These are phyloP conservation scores for Setaria viridis DNA, from an alignment of 202 grass and related monocot species.

Conservation along the genomic window DNA sequence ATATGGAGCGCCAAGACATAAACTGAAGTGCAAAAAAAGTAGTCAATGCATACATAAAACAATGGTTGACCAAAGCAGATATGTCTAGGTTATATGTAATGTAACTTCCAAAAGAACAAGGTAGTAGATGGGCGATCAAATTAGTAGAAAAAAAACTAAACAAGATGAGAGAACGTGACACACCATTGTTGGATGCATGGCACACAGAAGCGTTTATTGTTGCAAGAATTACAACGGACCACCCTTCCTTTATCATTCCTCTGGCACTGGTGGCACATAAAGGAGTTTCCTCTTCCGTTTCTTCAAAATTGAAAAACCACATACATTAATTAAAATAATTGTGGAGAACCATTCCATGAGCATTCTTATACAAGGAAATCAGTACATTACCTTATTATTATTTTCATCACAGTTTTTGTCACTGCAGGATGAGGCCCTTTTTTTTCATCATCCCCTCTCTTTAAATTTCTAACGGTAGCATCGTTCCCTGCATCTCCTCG, in stretches of 20 bases:
- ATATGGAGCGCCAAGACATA: background rate
- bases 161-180: background rate
- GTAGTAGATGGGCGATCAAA: background rate
- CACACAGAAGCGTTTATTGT: constrained; percentile 61
- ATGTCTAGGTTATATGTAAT: background rate
- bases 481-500: background rate
- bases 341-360: constrained; percentile 20
- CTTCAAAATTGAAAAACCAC: constrained; percentile 40
- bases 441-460: constrained; percentile 11
- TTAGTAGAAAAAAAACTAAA: background rate
- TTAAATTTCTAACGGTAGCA: constrained; percentile 1
- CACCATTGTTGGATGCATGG: constrained; percentile 66
- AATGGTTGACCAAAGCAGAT: background rate
- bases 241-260: constrained; percentile 75
- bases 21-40: background rate
- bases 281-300: constrained; percentile 54
- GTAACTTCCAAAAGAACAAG: background rate
- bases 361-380: background rate
- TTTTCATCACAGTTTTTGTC: constrained; percentile 13
- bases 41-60: background rate
- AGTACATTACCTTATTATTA: constrained; percentile 23
- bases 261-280: constrained; percentile 88
- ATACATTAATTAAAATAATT: background rate
- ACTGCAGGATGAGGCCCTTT: constrained; percentile 7
- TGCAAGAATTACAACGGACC: constrained; percentile 61